A percentile compares a stretch with the other conserved stretches of the same genome.
Evolutionary conservation across 805 yeast species (phyloP).

Genomic region (Schwanniomyces yamadae): DNA sequence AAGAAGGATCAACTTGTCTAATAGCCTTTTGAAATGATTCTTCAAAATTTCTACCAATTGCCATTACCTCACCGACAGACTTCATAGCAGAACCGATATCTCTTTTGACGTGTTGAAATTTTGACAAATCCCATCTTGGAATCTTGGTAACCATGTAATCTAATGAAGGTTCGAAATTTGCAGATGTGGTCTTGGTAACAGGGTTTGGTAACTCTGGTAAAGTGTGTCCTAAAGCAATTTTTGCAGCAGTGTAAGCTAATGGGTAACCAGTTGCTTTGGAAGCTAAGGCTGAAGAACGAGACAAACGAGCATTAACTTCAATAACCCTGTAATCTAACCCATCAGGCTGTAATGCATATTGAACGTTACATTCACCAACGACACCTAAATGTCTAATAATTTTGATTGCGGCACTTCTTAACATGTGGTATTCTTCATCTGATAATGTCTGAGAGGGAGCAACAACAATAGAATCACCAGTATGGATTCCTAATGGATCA

Average conservation of each 20-base stretch:
- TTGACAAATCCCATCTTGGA: slow-evolving; percentile 97
- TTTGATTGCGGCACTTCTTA: slow-evolving; percentile 95
- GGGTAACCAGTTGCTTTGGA: slow-evolving; percentile 99
- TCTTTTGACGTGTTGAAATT: slow-evolving; percentile 93
- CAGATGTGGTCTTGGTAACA: slow-evolving; percentile 92
- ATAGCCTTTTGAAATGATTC: slow-evolving; percentile 97
- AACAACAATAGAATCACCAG: slow-evolving; percentile 98
- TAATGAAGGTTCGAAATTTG: slow-evolving; percentile 94
- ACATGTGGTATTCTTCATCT: slow-evolving; percentile 97
- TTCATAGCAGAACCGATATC: slow-evolving; percentile 96
- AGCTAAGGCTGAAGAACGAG: slow-evolving; percentile 96
- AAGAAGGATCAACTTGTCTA: slow-evolving; percentile 91
- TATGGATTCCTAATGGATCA: slow-evolving; percentile 96
- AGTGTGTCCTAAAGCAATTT: slow-evolving; percentile 91
- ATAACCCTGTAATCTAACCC: slow-evolving; percentile 94
- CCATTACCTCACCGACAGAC: slow-evolving; percentile 99
- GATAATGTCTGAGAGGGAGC: slow-evolving; percentile 98
- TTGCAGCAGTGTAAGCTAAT: slow-evolving; percentile 97
- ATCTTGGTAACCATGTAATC: slow-evolving; percentile 96
- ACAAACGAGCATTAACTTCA: slow-evolving; percentile 95
- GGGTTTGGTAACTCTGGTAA: slow-evolving; percentile 95
- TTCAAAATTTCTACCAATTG: slow-evolving; percentile 96
- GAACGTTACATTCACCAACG: slow-evolving; percentile 98
- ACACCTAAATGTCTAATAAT: slow-evolving; percentile 97
- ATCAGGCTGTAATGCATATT: slow-evolving; percentile 93